phyloP scores from a whole-genome alignment of 306 rosid species.

The Cicer bijugum region DNA sequence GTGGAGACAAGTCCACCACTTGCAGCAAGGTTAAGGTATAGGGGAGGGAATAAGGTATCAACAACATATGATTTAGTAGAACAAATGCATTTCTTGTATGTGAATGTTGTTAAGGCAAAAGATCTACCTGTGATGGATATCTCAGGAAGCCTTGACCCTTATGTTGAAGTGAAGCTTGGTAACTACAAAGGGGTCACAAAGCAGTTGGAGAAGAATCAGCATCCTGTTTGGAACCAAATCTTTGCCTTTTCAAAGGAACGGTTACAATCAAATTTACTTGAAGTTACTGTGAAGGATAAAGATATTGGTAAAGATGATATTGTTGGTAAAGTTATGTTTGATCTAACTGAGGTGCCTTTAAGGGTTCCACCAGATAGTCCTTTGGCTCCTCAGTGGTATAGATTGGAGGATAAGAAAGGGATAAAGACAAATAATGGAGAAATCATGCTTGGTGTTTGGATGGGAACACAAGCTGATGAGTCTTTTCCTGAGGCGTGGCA shows the following conservation, averaged over 20 bases:
- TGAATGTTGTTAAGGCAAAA: constrained; percentile 84
- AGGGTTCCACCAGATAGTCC: constrained; percentile 93
- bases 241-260: constrained; percentile 86
- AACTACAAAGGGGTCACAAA: constrained; percentile 81
- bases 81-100: constrained; percentile 87
- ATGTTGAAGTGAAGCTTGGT: constrained; percentile 90
- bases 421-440: constrained; percentile 61
- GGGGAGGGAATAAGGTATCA: constrained; percentile 72
- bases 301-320: constrained; percentile 85
- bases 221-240: constrained; percentile 88
- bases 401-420: constrained; percentile 73
- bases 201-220: constrained; percentile 82
- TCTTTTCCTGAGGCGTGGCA: constrained; percentile 97
- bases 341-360: constrained; percentile 71
- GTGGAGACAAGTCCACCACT: constrained; percentile 86
- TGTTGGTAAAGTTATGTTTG: constrained; percentile 72
- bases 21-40: constrained; percentile 67
- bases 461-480: constrained; percentile 98
- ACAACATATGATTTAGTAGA: constrained; percentile 91
- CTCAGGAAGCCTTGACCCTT: constrained; percentile 92
- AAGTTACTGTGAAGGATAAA: constrained; percentile 83
- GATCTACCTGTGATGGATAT: constrained; percentile 92
- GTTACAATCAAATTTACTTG: constrained; percentile 74
- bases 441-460: constrained; percentile 95
- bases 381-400: constrained; percentile 97